phyloP scores from a whole-genome alignment of 768 basidiomycete species.

The Serendipita indica region DNA sequence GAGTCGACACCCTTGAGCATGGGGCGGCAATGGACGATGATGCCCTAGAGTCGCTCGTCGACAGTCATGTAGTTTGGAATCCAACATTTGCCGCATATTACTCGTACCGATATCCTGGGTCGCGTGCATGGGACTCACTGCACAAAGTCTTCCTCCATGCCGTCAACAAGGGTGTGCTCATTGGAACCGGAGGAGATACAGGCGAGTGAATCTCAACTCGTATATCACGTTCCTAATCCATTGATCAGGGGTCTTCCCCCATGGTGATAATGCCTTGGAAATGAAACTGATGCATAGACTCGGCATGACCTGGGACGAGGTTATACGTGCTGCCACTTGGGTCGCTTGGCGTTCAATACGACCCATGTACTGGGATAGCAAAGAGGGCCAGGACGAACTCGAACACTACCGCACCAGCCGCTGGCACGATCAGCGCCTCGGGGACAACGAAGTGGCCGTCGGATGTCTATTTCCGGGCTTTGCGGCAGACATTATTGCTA shows the following conservation, averaged over 20 bases:
- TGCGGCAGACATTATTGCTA: conserved; percentile 36
- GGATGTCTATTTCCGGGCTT: conserved; percentile 40
- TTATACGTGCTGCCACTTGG: conserved; percentile 44
- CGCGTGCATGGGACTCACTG: neutral
- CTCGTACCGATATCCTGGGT: conserved; percentile 16
- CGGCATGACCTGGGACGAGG: conserved; percentile 37
- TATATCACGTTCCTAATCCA: neutral
- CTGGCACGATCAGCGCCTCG: conserved; percentile 21
- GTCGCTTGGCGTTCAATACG: conserved; percentile 44
- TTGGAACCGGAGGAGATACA: conserved; percentile 52
- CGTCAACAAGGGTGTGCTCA: conserved; percentile 29
- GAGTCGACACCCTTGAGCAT: conserved; percentile 45
- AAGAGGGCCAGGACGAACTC: conserved; percentile 12
- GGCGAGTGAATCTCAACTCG: conserved; percentile 17
- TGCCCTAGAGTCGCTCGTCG: conserved; percentile 9
- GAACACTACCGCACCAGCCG: conserved; percentile 18
- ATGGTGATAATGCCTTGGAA: conserved; percentile 46
- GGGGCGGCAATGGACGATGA: conserved; percentile 23
- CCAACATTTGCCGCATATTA: conserved; percentile 43
- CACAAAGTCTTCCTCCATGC: conserved; percentile 29
- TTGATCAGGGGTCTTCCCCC: conserved; percentile 33
- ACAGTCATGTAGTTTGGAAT: conserved; percentile 31
- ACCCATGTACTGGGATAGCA: conserved; percentile 32
- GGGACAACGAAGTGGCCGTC: conserved; percentile 41
- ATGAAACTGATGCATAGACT: conserved; percentile 43